A percentile compares a stretch with the other conserved stretches of the same genome.
Evolutionary conservation across 1,284 basidiomycete species (phyloP).

Genomic region (Ustilago lituana): DNA sequence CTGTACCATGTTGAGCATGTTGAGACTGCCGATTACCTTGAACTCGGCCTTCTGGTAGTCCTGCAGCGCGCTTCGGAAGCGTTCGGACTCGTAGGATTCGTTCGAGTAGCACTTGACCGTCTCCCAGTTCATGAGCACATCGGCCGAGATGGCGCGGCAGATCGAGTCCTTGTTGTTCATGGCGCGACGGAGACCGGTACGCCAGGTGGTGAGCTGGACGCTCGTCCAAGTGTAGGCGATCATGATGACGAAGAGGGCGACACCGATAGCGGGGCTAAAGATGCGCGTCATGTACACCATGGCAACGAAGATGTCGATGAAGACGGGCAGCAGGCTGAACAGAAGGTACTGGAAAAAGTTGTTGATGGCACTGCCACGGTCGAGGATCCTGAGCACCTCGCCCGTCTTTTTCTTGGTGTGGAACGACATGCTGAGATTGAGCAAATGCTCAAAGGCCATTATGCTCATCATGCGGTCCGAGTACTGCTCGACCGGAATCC

Average conservation of each 20-base stretch:
- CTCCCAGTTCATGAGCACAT: conserved; percentile 65
- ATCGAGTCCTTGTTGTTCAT: conserved; percentile 59
- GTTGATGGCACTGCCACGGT: conserved; percentile 73
- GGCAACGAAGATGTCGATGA: conserved; percentile 76
- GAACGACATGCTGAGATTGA: conserved; percentile 80
- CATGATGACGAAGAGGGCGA: conserved; percentile 81
- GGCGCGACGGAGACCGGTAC: conserved; percentile 72
- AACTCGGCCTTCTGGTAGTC: conserved; percentile 81
- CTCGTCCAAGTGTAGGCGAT: conserved; percentile 80
- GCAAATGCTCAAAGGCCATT: conserved; percentile 65
- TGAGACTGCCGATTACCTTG: conserved; percentile 70
- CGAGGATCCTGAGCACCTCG: conserved; percentile 76
- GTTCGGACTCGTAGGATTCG: conserved; percentile 79
- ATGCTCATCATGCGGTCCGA: conserved; percentile 70
- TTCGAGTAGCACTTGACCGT: conserved; percentile 79
- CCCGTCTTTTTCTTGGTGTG: conserved; percentile 79
- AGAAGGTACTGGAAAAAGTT: conserved; percentile 71
- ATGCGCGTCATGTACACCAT: conserved; percentile 74
- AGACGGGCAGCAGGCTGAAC: conserved; percentile 82
- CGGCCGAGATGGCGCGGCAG: conserved; percentile 60
- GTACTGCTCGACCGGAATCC: conserved; percentile 87
- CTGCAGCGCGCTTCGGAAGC: conserved; percentile 78
- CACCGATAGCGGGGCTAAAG: conserved; percentile 75
- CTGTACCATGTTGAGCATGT: conserved; percentile 64
- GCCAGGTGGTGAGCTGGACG: conserved; percentile 76